Base-by-base conservation (phyloP, 1,139 yeast species). In the Komagataea norvegica region DNA sequence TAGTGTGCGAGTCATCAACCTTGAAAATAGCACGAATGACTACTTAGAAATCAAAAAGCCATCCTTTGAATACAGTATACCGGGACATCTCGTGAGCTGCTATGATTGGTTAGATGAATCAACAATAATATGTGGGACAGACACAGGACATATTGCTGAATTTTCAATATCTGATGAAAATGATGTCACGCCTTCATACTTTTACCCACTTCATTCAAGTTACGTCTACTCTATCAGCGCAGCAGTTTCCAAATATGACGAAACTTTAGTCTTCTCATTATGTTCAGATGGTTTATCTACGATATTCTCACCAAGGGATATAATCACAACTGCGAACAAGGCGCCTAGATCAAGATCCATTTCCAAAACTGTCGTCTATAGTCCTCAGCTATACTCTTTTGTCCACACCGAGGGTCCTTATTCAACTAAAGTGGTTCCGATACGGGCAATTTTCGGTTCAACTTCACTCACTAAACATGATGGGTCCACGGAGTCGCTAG, bases 121-220 rank as follows among this genome's bases (percentile, higher is more conserved):
- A 3, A 64, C 61, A 8, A 51, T 87, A 2, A 54, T 81, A 1
- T 76, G 78, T 23, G 95, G 95, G 0, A 70, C 79, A 7, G 60
- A 68, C 1, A 74, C 76, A 40, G 96, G 96, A 0, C 66, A 65
- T 25, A 59, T 87, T 7, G 80, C 79, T 0, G 93, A 84, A 52
- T 80, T 73, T 49, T 38, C 52, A 1, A 56, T 60, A 4, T 34
- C 49, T 0, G 47, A 44, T 4, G 41, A 36, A 7, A 21, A 33
- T 6, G 15, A 16, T 8, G 17, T 22, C 15, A 40, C 54, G 1
- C 88, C 88, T 0, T 72, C 80, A 0, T 79, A 61, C 31, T 53
- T 64, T 23, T 49, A 55, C 19, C 69, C 71, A 13, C 51, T 78
- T 1, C 72, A 76, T 22, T 72, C 72, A 10, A 68, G 79, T 2